Evolutionary conservation across 1,284 basidiomycete species (phyloP).

Genomic region (Volvariella volvacea): DNA sequence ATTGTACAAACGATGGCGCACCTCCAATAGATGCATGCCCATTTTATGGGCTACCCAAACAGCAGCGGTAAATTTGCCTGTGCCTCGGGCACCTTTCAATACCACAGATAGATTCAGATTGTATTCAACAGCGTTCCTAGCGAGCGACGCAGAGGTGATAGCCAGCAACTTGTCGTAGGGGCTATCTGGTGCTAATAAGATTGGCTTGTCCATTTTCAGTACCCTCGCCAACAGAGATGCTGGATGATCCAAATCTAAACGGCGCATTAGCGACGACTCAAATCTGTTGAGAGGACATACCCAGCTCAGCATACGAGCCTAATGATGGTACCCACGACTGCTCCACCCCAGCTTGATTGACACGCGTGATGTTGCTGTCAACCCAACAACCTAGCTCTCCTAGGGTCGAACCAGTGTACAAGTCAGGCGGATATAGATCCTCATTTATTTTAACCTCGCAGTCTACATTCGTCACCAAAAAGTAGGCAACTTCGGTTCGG

Average conservation of each 20-base stretch:
- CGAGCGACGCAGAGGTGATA: conserved; percentile 49
- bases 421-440: conserved; percentile 28
- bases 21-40: conserved; percentile 81
- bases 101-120: conserved; percentile 61
- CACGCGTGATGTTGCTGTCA: conserved; percentile 65
- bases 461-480: conserved; percentile 76
- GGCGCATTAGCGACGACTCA: too few species aligned
- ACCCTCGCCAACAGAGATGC: conserved; percentile 16
- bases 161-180: conserved; percentile 40
- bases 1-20: conserved; percentile 18
- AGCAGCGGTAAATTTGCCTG: conserved; percentile 65
- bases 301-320: conserved; percentile 44
- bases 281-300: conserved; percentile 29
- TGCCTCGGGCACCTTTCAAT: conserved; percentile 68
- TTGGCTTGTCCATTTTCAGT: conserved; percentile 6
- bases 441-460: conserved; percentile 44
- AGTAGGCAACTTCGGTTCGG: conserved; percentile 49
- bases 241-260: conserved; percentile 11
- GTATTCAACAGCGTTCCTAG: conserved; percentile 49
- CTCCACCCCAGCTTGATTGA: conserved; percentile 77
- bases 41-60: conserved; percentile 53
- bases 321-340: conserved; percentile 28
- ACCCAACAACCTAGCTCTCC: conserved; percentile 86
- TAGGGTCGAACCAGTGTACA: conserved; percentile 41
- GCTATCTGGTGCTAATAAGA: conserved; percentile 23